These are phyloP conservation scores for Lactuca saligna DNA, from an alignment of 129 eudicot species.

Conservation along the genomic window DNA sequence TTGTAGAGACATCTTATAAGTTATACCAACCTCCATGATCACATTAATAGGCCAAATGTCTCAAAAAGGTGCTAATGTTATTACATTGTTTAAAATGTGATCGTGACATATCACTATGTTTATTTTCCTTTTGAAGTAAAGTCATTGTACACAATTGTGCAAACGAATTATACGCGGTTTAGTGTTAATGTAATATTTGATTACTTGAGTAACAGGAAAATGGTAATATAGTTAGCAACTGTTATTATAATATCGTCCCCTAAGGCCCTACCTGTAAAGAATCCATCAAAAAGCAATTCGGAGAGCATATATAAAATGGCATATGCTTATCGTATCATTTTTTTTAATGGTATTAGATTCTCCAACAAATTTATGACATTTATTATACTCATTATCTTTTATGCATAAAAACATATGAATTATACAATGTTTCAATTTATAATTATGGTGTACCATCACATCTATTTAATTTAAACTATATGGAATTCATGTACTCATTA, in stretches of 20 bases:
- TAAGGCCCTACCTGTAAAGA: neutral
- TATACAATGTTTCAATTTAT: neutral
- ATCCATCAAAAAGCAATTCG: neutral
- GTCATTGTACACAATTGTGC: neutral
- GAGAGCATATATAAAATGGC: neutral
- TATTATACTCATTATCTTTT: too few relatives aligned
- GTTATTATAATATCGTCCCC: neutral
- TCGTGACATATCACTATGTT: neutral
- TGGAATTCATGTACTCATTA: too few relatives aligned
- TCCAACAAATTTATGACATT: neutral
- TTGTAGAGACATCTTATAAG: neutral
- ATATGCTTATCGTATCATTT: slow-evolving; percentile 8
- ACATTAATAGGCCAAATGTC: neutral
- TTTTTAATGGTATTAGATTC: neutral
- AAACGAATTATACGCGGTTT: neutral
- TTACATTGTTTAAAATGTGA: neutral
- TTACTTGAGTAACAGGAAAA: too few relatives aligned
- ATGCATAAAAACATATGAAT: too few relatives aligned
- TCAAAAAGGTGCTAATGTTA: neutral
- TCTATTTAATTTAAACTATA: neutral
- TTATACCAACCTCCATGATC: neutral
- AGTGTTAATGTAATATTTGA: neutral
- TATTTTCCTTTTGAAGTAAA: neutral
- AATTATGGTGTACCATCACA: neutral
- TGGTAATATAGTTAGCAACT: neutral